Evolutionary conservation across 305 asterid genomes (phyloP).

Genomic region (Fraxinus velutina): DNA sequence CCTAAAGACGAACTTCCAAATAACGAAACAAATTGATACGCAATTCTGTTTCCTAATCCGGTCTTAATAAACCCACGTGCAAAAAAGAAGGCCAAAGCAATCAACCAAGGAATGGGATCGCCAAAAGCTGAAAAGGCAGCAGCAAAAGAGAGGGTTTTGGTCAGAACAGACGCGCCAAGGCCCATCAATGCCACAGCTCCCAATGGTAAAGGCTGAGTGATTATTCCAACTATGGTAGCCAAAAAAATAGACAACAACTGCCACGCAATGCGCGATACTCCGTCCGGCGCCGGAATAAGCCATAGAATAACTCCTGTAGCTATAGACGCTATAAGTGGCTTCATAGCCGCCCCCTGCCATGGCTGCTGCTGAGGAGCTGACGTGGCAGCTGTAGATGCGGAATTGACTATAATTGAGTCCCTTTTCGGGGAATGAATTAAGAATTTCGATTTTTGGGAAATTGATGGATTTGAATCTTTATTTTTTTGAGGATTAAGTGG

Average conservation of each 20-base stretch:
- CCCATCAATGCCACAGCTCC: constrained; percentile 95
- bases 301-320: constrained; percentile 75
- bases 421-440: constrained; percentile 16
- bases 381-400: constrained; percentile 28
- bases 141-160: constrained; percentile 80
- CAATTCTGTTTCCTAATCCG: constrained; percentile 87
- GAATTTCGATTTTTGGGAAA: constrained; percentile 12
- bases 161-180: constrained; percentile 74
- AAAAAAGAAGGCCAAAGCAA: constrained; percentile 88
- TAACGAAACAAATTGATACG: constrained; percentile 78
- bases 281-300: constrained; percentile 72
- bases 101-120: constrained; percentile 93
- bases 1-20: constrained; percentile 87
- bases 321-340: constrained; percentile 70
- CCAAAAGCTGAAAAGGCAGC: constrained; percentile 96
- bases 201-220: constrained; percentile 81
- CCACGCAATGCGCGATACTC: constrained; percentile 79
- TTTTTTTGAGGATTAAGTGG: background rate
- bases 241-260: constrained; percentile 75
- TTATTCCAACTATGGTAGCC: constrained; percentile 88
- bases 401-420: constrained; percentile 23
- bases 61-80: constrained; percentile 95
- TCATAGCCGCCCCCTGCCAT: constrained; percentile 85
- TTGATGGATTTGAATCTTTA: background rate
- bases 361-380: constrained; percentile 38